Percentiles rank a stretch among this genome's conserved stretches.
phyloP scores from a whole-genome alignment of 805 yeast species.

The Lipomyces starkeyi region DNA sequence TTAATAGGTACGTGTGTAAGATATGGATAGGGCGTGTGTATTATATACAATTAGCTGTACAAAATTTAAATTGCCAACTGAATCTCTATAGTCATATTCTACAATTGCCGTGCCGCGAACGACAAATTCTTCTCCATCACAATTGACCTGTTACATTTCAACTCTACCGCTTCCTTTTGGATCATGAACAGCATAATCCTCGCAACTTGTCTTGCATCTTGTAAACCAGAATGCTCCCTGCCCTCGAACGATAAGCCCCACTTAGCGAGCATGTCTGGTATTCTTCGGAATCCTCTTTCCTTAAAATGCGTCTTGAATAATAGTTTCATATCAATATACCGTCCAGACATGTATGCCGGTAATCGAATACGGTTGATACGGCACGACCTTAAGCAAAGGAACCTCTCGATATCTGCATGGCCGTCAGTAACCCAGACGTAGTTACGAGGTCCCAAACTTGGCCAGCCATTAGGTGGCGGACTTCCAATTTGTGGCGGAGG shows the following conservation, averaged over 20 bases:
- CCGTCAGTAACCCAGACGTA: conserved; percentile 36
- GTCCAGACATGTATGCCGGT: conserved; percentile 31
- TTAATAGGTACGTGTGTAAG: neutral
- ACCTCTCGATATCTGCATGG: conserved; percentile 35
- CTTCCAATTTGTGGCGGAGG: conserved; percentile 17
- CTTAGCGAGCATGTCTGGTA: conserved; percentile 30
- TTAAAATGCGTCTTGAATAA: conserved; percentile 16
- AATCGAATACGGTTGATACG: conserved; percentile 23
- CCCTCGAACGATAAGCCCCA: conserved; percentile 28
- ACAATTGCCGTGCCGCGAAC: conserved; percentile 20
- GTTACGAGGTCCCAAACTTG: conserved; percentile 6
- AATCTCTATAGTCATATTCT: neutral
- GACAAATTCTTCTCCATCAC: conserved; percentile 16
- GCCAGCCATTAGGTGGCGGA: conserved; percentile 19
- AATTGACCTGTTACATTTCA: conserved; percentile 21
- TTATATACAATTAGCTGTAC: neutral
- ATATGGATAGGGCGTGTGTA: neutral
- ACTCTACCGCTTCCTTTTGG: neutral
- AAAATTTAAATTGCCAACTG: neutral
- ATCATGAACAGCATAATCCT: conserved; percentile 11
- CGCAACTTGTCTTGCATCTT: conserved; percentile 26
- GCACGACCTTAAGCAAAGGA: conserved; percentile 31
- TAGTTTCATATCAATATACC: conserved; percentile 30
- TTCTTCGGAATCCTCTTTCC: neutral
- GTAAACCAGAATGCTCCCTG: conserved; percentile 22